Percentiles rank a stretch among this genome's conserved stretches.
Evolutionary conservation across 345 rosid species (phyloP).

Genomic region (Camelina sativa): DNA sequence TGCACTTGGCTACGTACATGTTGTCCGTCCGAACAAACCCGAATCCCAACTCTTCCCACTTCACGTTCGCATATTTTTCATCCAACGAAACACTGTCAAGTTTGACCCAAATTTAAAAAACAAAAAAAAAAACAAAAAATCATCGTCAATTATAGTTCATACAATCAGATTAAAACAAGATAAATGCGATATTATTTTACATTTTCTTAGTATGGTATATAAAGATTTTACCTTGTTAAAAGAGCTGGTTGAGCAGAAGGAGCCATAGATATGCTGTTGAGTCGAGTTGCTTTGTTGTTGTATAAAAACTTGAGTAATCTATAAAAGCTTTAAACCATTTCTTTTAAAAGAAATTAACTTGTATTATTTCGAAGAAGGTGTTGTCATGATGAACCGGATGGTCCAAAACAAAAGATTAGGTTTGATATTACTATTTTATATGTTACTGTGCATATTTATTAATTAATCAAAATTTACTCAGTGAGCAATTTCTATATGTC

Average conservation of each 20-base stretch:
- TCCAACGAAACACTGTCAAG: constrained; percentile 34
- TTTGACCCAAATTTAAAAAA: neutral
- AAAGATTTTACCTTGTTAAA: constrained; percentile 25
- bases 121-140: neutral
- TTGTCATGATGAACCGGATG: neutral
- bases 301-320: constrained; percentile 16
- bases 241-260: constrained; percentile 31
- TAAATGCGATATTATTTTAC: neutral
- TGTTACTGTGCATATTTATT: neutral
- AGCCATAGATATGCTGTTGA: constrained; percentile 37
- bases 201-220: neutral
- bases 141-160: constrained; percentile 5
- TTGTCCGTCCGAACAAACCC: constrained; percentile 29
- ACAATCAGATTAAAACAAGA: neutral
- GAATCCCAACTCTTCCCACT: constrained; percentile 45
- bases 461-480: neutral
- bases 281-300: constrained; percentile 15
- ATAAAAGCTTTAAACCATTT: neutral
- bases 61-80: constrained; percentile 42
- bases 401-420: neutral
- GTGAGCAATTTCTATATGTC: neutral
- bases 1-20: constrained; percentile 44
- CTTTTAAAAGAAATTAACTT: neutral
- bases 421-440: neutral
- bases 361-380: neutral